Percentiles rank a stretch among this genome's conserved stretches.
phyloP scores from a whole-genome alignment of 345 rosid species.

The Syzygium grande region DNA sequence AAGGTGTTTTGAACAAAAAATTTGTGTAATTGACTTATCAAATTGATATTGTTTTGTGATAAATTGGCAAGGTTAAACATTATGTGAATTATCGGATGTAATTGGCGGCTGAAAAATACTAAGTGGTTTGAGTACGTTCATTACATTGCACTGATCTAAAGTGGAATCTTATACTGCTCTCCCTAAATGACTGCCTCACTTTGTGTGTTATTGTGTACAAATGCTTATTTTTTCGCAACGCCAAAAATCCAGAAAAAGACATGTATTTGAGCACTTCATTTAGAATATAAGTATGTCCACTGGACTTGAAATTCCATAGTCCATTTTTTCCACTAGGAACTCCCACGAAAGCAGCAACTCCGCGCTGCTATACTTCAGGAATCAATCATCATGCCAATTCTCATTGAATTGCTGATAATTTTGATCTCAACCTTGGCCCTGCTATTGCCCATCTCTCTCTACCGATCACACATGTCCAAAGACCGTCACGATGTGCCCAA shows the following conservation, averaged over 20 bases:
- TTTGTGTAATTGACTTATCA: neutral
- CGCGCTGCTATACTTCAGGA: neutral
- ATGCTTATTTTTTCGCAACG: neutral
- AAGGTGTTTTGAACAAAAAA: neutral
- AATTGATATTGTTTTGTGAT: neutral
- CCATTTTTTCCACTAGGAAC: neutral
- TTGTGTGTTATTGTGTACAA: neutral
- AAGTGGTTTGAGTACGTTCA: rapidly evolving
- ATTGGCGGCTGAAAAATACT: neutral
- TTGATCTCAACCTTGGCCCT: neutral
- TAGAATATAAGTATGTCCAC: neutral
- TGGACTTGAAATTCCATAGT: neutral
- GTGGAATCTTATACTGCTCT: neutral
- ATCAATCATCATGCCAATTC: neutral
- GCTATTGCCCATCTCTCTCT: neutral
- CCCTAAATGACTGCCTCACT: neutral
- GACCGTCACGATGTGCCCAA: conserved; percentile 8
- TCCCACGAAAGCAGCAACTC: neutral
- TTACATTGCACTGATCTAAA: neutral
- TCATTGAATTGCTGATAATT: neutral
- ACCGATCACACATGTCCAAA: neutral
- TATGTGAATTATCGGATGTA: neutral
- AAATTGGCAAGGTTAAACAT: neutral
- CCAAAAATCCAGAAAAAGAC: neutral
- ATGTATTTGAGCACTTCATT: neutral